Base-by-base conservation (phyloP, 345 rosid genomes). In the Syzygium oleosum region DNA sequence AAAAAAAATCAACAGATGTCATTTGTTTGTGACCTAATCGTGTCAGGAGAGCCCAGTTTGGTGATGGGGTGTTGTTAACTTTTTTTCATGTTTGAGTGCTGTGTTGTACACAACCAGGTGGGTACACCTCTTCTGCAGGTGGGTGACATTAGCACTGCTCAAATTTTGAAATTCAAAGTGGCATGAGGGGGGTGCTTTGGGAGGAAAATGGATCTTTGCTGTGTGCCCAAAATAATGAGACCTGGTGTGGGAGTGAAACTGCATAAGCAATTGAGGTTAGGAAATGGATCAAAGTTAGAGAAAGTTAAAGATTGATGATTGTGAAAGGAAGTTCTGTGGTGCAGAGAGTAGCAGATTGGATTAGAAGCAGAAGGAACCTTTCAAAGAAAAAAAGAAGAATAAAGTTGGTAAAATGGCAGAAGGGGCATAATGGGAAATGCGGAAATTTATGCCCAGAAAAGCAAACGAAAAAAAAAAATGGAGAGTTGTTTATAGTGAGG, bases 401-500 rank as follows among this genome's bases (percentile, higher is more conserved):
- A 73, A 53, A 79, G 53, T 21, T 31, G 84, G 23, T 7, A 73
- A 73, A 73, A 5, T 73, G 9, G 80, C 49, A 34, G 7, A 34
- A 80, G 54, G 88, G 88, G 88, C 85, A 77, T 7, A 87, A 87
- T 2, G 61, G 88, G 88, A 77, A 87, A 80, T 55, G 34, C 34
- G 16, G 38, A 43, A 77, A 73, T 19, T 27, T 79, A 22, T 43
- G n/a, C 55, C 22, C 61, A 54, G 85, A 22, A 86, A 43, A 65
- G 52, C 85, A 19, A 34, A 25, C 29, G 52, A 84, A 31, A 80
- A 80, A 51, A 78, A 41, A 43, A 79, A 38, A 38, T 31, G 8
- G 13, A n/a, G 14, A 19, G 83, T 5, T 0, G 83, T 11, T 73
- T 38, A 22, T 19, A 22, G 27, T 10, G 19, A 73, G 27, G 27